Base-by-base conservation (phyloP, 176 grass and related monocot species). In the Zizania latifolia region DNA sequence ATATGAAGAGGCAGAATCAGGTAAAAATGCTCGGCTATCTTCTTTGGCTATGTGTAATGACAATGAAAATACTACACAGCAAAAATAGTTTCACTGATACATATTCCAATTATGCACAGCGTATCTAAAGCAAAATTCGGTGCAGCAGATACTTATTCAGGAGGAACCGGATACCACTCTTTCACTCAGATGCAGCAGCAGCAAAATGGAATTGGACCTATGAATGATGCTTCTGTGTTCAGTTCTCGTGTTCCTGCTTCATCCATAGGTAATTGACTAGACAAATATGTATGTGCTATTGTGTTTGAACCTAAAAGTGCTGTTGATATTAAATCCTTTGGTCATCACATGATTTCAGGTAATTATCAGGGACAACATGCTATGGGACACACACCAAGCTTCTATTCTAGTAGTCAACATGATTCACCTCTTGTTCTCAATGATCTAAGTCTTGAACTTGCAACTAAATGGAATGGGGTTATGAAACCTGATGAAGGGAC, bases 71-170 rank as follows among this genome's bases (percentile, higher is more conserved):
- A 53, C 41, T 39, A 80, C 72, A 66, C 17, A 16, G 56, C 62
- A 70, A 76, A 84, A 84, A 89, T 90, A 83, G 80, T 88, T 96
- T 86, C 78, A 89, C 89, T 94, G 92, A 94, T 96, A 88, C 81
- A 75, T 92, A 96, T 77, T 92, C 82, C 86, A 83, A 89, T 92
- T 82, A 92, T 92, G 89, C 89, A 91, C 93, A 96, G 93, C 78
- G 65, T 91, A 91, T 94, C 92, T 91, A 94, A 91, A 90, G 92
- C 76, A 86, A 94, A 94, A 86, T 96, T 91, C 78, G 89, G 84
- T 79, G 77, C 92, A 82, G 70, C 88, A 89, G 81, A 91, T 86
- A 89, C 65, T 88, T 78, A 85, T 81, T 79, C 82, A 86, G 82
- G 81, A 90, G 78, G 89, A 84, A 58, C 89, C 60, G 62, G 93